Evolutionary conservation across 2,329 filamentous ascomycete species (phyloP).

Genomic region (Dendryphion nanum): DNA sequence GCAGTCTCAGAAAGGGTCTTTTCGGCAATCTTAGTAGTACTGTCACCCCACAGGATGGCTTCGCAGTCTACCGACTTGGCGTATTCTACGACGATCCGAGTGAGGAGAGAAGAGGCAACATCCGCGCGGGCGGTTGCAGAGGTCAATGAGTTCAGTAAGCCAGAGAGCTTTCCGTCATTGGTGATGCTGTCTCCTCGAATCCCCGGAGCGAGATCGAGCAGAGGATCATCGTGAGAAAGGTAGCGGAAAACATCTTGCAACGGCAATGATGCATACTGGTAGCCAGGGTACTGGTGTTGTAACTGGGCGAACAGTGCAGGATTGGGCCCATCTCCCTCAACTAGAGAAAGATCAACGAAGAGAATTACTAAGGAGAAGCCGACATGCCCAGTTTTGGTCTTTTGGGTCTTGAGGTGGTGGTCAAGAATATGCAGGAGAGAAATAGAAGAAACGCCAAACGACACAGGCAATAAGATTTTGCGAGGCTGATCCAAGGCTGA

Average conservation of each 20-base stretch:
- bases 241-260: constrained; percentile 57
- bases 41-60: constrained; percentile 78
- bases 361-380: constrained; percentile 66
- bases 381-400: constrained; percentile 61
- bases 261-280: constrained; percentile 61
- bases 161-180: constrained; percentile 36
- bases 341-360: constrained; percentile 43
- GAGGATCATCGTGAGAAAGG: constrained; percentile 17
- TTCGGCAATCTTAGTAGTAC: constrained; percentile 83
- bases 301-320: constrained; percentile 34
- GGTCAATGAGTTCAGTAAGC: constrained; percentile 62
- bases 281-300: constrained; percentile 62
- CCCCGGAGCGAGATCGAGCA: constrained; percentile 18
- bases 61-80: constrained; percentile 58
- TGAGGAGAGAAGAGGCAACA: constrained; percentile 67
- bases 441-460: constrained; percentile 78
- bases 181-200: background rate
- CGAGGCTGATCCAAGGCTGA: constrained; percentile 44
- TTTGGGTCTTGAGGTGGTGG: constrained; percentile 65
- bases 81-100: constrained; percentile 63
- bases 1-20: constrained; percentile 83
- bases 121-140: constrained; percentile 77
- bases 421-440: constrained; percentile 74
- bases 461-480: constrained; percentile 74
- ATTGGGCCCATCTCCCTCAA: constrained; percentile 15